Base-by-base conservation (phyloP, 352 stramenopile genomes). In the Globisporangium nodosum region DNA sequence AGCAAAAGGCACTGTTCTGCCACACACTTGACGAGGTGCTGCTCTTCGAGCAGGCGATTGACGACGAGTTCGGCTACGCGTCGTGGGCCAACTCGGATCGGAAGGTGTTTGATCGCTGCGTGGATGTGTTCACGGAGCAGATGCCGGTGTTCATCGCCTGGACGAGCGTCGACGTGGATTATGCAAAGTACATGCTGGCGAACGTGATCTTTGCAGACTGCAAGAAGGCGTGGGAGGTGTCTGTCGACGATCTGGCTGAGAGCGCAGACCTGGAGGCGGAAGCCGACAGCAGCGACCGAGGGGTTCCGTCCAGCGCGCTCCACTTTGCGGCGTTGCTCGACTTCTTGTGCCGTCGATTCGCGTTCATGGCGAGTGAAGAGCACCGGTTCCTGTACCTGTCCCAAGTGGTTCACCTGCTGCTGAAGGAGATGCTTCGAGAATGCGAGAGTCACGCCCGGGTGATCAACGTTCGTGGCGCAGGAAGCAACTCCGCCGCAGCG, bases 351-450 rank as follows among this genome's bases (percentile, higher is more conserved):
- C 74, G 73, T 3, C 78, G 82, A 11, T 88, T 92, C 39, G 66
- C 66, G 13, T 65, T 75, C 30, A 88, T 92, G 65, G 72, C 69
- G 33, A 81, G 68, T 8, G 76, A 88, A 21, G 70, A 87, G 49
- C 78, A 89, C 51, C 69, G 80, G 3, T 90, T 88, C 48, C n/a
- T 92, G 58, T 92, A 92, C 61, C 69, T 92, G 9, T 76, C 78
- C 35, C 80, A 92, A 51, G 82, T 92, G 45, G 71, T 86, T 31
- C 62, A 85, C 18, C 65, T 67, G 27, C 60, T 92, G 50, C 62
- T 92, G 6, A 42, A 63, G 12, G 55, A 64, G 3, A 68, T 78
- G 31, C 48, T 66, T 20, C 55, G 48, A 0, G 49, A 56, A 16
- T 75, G 69, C 35, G 33, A 53, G 18, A 35, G 52, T 9, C 66